phyloP scores from a whole-genome alignment of 2,329 filamentous ascomycete species.

The Orbilia oligospora region DNA sequence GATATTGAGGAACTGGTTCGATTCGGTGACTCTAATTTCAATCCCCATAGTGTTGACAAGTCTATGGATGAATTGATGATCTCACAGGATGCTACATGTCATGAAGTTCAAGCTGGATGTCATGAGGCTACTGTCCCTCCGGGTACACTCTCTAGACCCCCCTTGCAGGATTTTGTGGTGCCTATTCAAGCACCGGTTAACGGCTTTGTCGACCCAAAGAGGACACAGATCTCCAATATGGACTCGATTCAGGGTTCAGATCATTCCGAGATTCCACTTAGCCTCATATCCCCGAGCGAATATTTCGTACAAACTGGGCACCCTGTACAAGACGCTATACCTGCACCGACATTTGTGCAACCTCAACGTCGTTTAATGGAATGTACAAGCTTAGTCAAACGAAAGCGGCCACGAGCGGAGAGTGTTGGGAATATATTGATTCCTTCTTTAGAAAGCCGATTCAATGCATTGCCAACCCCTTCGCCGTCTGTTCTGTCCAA shows the following conservation, averaged over 20 bases:
- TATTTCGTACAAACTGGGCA: slow-evolving; percentile 27
- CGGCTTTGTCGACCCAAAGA: slow-evolving; percentile 37
- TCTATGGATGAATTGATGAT: slow-evolving; percentile 39
- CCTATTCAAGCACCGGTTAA: slow-evolving; percentile 21
- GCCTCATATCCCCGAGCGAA: slow-evolving; percentile 28
- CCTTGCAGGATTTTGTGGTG: slow-evolving; percentile 32
- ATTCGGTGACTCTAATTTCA: slow-evolving; percentile 33
- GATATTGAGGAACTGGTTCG: slow-evolving; percentile 29
- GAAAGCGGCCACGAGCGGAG: slow-evolving; percentile 53
- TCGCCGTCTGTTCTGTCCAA: slow-evolving; percentile 55
- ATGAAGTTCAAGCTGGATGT: slow-evolving; percentile 17
- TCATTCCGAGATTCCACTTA: slow-evolving; percentile 24
- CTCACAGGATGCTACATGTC: slow-evolving; percentile 26
- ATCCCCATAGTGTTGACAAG: slow-evolving; percentile 30
- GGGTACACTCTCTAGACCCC: slow-evolving; percentile 16
- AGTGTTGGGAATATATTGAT: slow-evolving; percentile 56
- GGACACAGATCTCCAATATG: slow-evolving; percentile 28
- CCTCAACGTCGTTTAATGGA: slow-evolving; percentile 41
- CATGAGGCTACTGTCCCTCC: slow-evolving; percentile 13
- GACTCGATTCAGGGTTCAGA: slow-evolving; percentile 17
- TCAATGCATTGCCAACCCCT: slow-evolving; percentile 47
- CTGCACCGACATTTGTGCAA: slow-evolving; percentile 41
- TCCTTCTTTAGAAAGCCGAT: slow-evolving; percentile 46
- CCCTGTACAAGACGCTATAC: slow-evolving; percentile 17
- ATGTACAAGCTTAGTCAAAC: slow-evolving; percentile 30